These are phyloP conservation scores for Paecilomyces variotii DNA, from an alignment of 2,329 filamentous ascomycete genomes.

Conservation along the genomic window DNA sequence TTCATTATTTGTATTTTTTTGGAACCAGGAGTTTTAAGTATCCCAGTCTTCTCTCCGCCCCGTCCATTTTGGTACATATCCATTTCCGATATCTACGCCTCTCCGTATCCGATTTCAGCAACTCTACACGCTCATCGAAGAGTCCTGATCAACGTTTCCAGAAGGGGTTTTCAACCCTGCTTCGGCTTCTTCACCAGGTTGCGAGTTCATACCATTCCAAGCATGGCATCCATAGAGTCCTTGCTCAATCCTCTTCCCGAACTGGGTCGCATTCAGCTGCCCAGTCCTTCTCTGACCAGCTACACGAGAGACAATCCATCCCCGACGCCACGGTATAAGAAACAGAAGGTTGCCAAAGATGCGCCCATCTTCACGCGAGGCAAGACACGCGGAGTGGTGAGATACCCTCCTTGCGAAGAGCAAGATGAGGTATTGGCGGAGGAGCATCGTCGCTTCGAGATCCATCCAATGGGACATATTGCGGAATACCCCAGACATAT, in stretches of 20 bases:
- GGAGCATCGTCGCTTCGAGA: conserved; percentile 55
- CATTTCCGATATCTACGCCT: background rate
- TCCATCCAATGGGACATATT: conserved; percentile 58
- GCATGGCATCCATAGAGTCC: conserved; percentile 58
- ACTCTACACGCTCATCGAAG: background rate
- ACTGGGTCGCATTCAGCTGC: conserved; percentile 17
- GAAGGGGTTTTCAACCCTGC: background rate
- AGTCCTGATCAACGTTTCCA: no score
- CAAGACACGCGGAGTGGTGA: conserved; percentile 57
- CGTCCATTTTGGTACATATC: background rate
- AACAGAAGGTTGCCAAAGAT: conserved; percentile 58
- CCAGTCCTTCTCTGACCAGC: conserved; percentile 35
- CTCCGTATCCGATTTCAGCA: background rate
- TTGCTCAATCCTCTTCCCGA: conserved; percentile 57
- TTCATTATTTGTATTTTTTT: background rate
- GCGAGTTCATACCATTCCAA: background rate
- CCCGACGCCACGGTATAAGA: conserved; percentile 20
- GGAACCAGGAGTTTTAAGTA: background rate
- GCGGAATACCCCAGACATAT: conserved; percentile 63
- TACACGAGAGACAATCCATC: conserved; percentile 31
- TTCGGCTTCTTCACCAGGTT: background rate
- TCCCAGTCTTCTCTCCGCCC: background rate
- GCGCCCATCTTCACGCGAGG: conserved; percentile 55
- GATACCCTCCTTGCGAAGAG: conserved; percentile 66
- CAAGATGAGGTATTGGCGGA: conserved; percentile 49